These are phyloP conservation scores for Pseudocercospora vitis DNA, from an alignment of 2,329 filamentous ascomycete genomes.

Conservation along the genomic window DNA sequence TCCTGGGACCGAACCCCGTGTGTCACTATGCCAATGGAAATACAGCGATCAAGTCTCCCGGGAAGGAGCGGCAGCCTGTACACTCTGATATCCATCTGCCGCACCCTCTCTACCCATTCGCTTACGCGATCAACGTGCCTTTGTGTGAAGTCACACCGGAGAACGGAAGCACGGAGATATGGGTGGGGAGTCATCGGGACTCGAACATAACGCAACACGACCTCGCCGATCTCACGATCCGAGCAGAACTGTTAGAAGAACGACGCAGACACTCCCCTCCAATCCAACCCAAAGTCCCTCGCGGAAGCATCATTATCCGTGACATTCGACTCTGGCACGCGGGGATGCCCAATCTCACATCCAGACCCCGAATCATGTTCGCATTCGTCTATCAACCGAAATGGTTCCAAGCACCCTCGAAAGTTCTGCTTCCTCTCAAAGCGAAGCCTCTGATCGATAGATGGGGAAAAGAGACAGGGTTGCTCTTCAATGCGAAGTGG, in stretches of 20 bases:
- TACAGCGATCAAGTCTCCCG: slow-evolving; percentile 50
- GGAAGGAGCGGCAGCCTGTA: slow-evolving; percentile 50
- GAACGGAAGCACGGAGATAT: slow-evolving; percentile 61
- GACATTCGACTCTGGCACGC: slow-evolving; percentile 65
- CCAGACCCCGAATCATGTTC: slow-evolving; percentile 36
- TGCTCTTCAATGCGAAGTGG: slow-evolving; percentile 23
- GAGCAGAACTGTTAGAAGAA: slow-evolving; percentile 42
- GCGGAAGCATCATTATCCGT: slow-evolving; percentile 58
- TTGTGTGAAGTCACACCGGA: slow-evolving; percentile 52
- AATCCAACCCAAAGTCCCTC: slow-evolving; percentile 53
- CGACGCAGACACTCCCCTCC: slow-evolving; percentile 45
- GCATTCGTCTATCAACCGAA: slow-evolving; percentile 54
- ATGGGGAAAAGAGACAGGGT: slow-evolving; percentile 24
- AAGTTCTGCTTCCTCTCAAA: slow-evolving; percentile 23
- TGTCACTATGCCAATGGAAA: slow-evolving; percentile 60
- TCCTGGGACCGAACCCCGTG: slow-evolving; percentile 55
- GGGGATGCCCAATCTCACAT: slow-evolving; percentile 59
- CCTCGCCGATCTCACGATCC: slow-evolving; percentile 53
- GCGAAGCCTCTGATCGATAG: slow-evolving; percentile 18
- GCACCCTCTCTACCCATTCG: slow-evolving; percentile 57
- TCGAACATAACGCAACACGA: slow-evolving; percentile 46
- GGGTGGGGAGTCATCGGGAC: slow-evolving; percentile 56
- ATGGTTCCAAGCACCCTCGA: slow-evolving; percentile 34
- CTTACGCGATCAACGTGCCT: slow-evolving; percentile 56
- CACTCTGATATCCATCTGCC: slow-evolving; percentile 62